phyloP scores from a whole-genome alignment of 139 green algal genomes.

The Chlamydomonas sphaeroides region DNA sequence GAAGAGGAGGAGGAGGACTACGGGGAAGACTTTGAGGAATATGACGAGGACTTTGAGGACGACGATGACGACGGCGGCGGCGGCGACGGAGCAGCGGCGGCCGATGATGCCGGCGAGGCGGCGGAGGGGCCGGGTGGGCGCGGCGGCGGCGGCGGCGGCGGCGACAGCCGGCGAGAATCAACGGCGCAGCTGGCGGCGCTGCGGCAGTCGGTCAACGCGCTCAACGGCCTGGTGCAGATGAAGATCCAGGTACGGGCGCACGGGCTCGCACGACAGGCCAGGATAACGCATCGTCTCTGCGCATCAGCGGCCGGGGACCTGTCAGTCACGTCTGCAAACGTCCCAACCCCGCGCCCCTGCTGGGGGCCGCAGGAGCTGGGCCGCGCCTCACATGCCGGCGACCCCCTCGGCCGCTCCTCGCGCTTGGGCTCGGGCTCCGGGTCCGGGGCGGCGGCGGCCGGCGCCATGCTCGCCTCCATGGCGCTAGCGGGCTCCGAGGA shows the following conservation, averaged over 20 bases:
- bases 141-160: not conserved
- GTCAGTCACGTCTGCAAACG: too few species aligned
- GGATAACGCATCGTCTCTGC: too few species aligned
- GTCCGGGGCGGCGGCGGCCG: too few species aligned
- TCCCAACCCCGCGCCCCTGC: too few species aligned
- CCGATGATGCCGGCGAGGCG: not conserved
- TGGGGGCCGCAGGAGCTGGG: too few species aligned
- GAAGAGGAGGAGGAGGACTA: constrained; percentile 37
- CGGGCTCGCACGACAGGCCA: too few species aligned
- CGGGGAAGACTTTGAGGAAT: constrained; percentile 15
- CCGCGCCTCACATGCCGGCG: too few species aligned
- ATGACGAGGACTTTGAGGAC: constrained; percentile 4
- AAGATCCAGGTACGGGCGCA: constrained; percentile 39
- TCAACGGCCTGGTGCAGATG: constrained; percentile 25
- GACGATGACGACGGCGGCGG: not conserved
- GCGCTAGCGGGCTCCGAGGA: constrained; percentile 13
- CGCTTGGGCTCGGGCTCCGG: too few species aligned
- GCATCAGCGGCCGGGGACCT: too few species aligned
- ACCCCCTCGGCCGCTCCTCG: too few species aligned
- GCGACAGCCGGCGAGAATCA: too few species aligned
- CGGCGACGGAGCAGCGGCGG: not conserved
- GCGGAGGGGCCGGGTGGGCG: not conserved
- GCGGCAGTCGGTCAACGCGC: constrained; percentile 16
- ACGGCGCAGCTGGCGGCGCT: not conserved
- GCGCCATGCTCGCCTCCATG: constrained; percentile 6